phyloP scores from a whole-genome alignment of 257 asterid genomes.

The Primulina tabacum region DNA sequence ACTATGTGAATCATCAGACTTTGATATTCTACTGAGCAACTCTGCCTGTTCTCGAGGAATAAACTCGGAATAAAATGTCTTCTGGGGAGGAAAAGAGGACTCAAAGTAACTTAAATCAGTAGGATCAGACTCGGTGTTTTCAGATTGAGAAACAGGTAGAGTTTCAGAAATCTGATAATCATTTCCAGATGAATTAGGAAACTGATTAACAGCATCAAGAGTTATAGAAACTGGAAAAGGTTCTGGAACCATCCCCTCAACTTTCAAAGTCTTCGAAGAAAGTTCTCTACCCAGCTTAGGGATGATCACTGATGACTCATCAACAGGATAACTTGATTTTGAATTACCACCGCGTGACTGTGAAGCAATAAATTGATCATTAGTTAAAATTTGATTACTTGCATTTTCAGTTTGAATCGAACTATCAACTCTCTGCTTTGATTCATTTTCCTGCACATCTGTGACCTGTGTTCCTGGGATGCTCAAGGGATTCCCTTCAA shows the following conservation, averaged over 20 bases:
- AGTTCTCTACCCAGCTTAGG: conserved; percentile 40
- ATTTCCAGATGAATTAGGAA: conserved; percentile 36
- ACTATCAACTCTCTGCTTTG: conserved; percentile 22
- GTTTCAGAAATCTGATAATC: conserved; percentile 33
- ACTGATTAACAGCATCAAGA: conserved; percentile 39
- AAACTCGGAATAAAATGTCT: conserved; percentile 67
- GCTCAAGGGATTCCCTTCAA: conserved; percentile 39
- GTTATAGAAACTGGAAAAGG: conserved; percentile 39
- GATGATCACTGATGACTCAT: conserved; percentile 32
- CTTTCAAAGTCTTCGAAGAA: conserved; percentile 33
- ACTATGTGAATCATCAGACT: conserved; percentile 82
- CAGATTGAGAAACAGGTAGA: conserved; percentile 42
- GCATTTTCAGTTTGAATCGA: conserved; percentile 34
- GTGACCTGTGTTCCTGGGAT: conserved; percentile 28
- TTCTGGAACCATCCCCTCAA: conserved; percentile 34
- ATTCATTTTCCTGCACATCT: conserved; percentile 35
- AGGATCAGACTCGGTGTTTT: conserved; percentile 46
- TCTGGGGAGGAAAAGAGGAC: conserved; percentile 52
- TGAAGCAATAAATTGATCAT: conserved; percentile 34
- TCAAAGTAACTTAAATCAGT: conserved; percentile 54
- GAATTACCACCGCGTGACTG: conserved; percentile 30
- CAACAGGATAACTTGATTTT: conserved; percentile 37
- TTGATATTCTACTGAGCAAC: conserved; percentile 65
- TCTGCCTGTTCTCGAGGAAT: conserved; percentile 78
- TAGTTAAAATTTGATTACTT: conserved; percentile 29